Conservation (phyloP, 2,329 filamentous ascomycete genomes). For the Magnaporthiopsis poae region DNA sequence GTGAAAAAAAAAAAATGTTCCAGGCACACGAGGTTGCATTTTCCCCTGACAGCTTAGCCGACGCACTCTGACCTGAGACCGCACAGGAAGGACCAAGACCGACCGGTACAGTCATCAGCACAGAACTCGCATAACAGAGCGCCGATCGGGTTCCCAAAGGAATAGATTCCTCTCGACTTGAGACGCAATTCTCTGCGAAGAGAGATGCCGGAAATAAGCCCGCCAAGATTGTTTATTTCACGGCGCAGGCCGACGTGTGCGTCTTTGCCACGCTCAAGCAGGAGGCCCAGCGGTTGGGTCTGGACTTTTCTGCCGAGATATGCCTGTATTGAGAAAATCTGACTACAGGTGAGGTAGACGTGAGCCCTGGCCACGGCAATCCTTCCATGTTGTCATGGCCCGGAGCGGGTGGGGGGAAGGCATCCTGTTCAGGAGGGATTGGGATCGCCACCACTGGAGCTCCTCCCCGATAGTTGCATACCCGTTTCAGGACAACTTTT, state of each 20-base stretch:
- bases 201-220: not conserved
- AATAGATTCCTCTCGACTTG: not conserved
- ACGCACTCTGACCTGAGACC: not conserved
- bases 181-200: too few relatives aligned
- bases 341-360: too few relatives aligned
- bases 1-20: not conserved
- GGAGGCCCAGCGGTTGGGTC: not conserved
- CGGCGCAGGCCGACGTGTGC: not conserved
- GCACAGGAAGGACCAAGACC: too few relatives aligned
- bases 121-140: not conserved
- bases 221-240: not conserved
- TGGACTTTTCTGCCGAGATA: too few relatives aligned
- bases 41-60: not conserved
- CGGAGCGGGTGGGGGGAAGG: not conserved
- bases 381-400: not conserved
- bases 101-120: not conserved
- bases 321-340: too few relatives aligned
- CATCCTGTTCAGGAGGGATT: not conserved
- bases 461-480: not conserved
- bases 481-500: too few relatives aligned
- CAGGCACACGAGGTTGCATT: not conserved
- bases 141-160: not conserved
- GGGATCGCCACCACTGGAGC: not conserved
- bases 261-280: not conserved
- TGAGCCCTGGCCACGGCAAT: not conserved